Base-by-base conservation (phyloP, 2,329 filamentous ascomycete genomes). In the Alternaria sp. region DNA sequence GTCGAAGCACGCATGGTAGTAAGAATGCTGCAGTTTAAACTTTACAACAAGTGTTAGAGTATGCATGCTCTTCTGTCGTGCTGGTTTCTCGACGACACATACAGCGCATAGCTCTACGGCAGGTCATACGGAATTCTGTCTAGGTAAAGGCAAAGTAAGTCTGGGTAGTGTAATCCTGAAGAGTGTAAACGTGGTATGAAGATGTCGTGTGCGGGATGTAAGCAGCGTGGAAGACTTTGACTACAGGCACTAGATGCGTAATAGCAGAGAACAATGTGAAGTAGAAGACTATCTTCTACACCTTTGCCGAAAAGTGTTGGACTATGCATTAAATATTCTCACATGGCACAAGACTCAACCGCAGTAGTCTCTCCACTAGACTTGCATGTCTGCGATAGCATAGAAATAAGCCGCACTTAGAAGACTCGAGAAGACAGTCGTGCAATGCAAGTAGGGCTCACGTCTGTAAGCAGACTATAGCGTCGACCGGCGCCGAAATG, bases 1-100 rank as follows among this genome's bases (percentile, higher is more conserved):
- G 15, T 17, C 6, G 2, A 11, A 40, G 36, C 0, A 40, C 1
- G 15, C 36, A 40, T 2, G 5, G 2, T 3, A 40, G n/a, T 1
- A 1, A 40, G n/a, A 40, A 0, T 1, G 6, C 3, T 40, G 6
- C 5, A 0, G 9, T 1, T 17, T 40, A 0, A 40, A 17, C 11
- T 0, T 9, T 17, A 11, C 36, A 0, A 40, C 36, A 0, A 40
- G 36, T 40, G 8, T 17, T 40, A 2, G 1, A 40, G 36, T 11
- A 6, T 17, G 17, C n/a, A 17, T 40, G 0, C 2, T 17, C 36
- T 40, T 17, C 36, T 40, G 1, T 40, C 15, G 4, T 17, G 8
- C 8, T 3, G 1, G 1, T 10, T 40, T 17, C n/a, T 40, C 9
- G 2, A 17, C 4, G 9, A 11, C 1, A 10, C 9, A 40, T 17